phyloP scores from a whole-genome alignment of 257 asterid species.

The Cynanchum wilfordii region DNA sequence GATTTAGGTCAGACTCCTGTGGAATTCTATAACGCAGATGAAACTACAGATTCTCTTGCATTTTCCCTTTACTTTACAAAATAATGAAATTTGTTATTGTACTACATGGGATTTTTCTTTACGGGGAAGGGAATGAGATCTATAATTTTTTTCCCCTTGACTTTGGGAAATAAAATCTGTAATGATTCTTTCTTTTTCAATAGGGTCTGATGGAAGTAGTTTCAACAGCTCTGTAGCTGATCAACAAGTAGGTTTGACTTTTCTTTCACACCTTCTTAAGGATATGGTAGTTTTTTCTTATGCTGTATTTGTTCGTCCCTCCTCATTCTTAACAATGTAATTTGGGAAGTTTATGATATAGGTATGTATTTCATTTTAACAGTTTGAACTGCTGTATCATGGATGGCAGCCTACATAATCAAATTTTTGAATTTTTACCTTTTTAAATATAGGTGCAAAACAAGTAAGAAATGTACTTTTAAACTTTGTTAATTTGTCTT shows the following conservation, averaged over 20 bases:
- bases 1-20: not conserved
- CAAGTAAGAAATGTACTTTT: not conserved
- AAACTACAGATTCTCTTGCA: not conserved
- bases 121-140: not conserved
- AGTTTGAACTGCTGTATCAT: not conserved
- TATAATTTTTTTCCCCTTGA: not conserved
- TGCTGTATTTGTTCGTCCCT: not conserved
- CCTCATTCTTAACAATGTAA: not conserved
- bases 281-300: not conserved
- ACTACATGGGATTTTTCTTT: no score
- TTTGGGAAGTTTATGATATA: not conserved
- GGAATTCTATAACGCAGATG: not conserved
- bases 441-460: not conserved
- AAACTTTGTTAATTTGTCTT: not conserved
- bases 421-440: not conserved
- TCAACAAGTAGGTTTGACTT: conserved; percentile 50
- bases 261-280: not conserved
- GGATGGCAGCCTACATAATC: not conserved
- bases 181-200: conserved; percentile 22
- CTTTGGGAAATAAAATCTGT: conserved; percentile 2
- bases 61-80: not conserved
- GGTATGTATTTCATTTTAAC: not conserved
- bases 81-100: not conserved
- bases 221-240: conserved; percentile 92
- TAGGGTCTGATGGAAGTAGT: conserved; percentile 74